A percentile compares a stretch with the other conserved stretches of the same genome.
Conservation (phyloP, 768 basidiomycete species). For the Serpula lacrymans region DNA sequence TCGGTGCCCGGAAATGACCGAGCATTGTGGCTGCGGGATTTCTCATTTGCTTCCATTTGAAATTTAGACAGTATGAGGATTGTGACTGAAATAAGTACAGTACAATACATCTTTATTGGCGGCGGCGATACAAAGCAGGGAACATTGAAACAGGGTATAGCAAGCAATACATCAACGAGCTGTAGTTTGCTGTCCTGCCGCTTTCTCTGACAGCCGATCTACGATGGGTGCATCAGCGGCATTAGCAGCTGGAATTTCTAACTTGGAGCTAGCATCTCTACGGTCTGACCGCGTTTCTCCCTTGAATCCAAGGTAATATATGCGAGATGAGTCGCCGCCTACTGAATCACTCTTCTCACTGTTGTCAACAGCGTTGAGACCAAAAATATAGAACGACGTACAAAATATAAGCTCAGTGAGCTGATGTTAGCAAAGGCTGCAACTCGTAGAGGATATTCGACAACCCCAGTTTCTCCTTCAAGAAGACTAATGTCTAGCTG, state of each 20-base stretch:
- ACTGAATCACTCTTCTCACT: conserved; percentile 56
- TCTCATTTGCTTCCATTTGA: too few relatives aligned
- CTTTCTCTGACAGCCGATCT: conserved; percentile 56
- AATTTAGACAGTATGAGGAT: too few relatives aligned
- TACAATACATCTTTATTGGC: too few relatives aligned
- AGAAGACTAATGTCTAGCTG: conserved; percentile 68
- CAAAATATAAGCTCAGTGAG: conserved; percentile 75
- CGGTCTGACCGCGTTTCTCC: conserved; percentile 57
- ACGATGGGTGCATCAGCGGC: conserved; percentile 70
- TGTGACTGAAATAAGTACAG: too few relatives aligned
- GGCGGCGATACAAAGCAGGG: too few relatives aligned
- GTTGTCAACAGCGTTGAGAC: conserved; percentile 7
- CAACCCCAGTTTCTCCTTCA: conserved; percentile 64
- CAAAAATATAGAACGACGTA: conserved; percentile 36
- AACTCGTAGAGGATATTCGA: conserved; percentile 75
- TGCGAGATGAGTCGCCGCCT: conserved; percentile 59
- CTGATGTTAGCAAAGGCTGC: conserved; percentile 76
- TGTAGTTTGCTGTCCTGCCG: conserved; percentile 59
- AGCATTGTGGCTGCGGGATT: too few relatives aligned
- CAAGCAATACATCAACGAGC: conserved; percentile 42
- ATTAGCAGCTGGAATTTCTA: conserved; percentile 77
- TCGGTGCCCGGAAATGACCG: too few relatives aligned
- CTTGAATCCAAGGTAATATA: conserved; percentile 84
- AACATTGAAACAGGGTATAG: neutral
- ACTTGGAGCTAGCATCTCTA: conserved; percentile 58